Conservation (phyloP, 2,329 filamentous ascomycete species). For the Volutella citrinella region DNA sequence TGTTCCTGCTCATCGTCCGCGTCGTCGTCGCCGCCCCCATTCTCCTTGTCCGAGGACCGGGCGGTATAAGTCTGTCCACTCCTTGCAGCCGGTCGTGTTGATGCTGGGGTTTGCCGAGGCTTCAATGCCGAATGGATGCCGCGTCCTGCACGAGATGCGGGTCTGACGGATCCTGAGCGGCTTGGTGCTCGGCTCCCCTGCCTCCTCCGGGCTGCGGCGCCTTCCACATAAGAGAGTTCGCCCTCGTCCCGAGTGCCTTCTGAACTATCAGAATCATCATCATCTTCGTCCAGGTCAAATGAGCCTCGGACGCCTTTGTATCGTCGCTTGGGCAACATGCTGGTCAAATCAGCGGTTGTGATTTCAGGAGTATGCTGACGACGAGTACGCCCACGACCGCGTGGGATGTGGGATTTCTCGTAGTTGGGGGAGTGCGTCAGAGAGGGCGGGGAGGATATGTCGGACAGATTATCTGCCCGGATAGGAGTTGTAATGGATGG, state of each 20-base stretch:
- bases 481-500: constrained; percentile 36
- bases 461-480: constrained; percentile 43
- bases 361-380: constrained; percentile 40
- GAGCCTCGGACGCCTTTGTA: constrained; percentile 38
- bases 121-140: constrained; percentile 21
- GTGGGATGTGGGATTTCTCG: constrained; percentile 24
- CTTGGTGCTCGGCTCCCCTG: constrained; percentile 30
- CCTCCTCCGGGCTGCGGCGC: constrained; percentile 32
- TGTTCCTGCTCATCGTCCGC: constrained; percentile 35
- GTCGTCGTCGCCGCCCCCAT: constrained; percentile 30
- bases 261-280: constrained; percentile 47
- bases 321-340: constrained; percentile 51
- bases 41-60: constrained; percentile 57
- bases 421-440: constrained; percentile 65
- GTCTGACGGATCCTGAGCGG: constrained; percentile 24
- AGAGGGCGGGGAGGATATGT: constrained; percentile 62
- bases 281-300: constrained; percentile 41
- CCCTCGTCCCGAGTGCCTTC: constrained; percentile 53
- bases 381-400: constrained; percentile 30
- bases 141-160: constrained; percentile 25
- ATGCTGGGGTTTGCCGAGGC: constrained; percentile 18
- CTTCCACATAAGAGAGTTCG: constrained; percentile 48
- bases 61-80: constrained; percentile 49
- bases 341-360: constrained; percentile 54
- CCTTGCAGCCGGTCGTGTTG: constrained; percentile 21